phyloP scores from a whole-genome alignment of 2,329 filamentous ascomycete species.

The Rhynchosporium secalis region DNA sequence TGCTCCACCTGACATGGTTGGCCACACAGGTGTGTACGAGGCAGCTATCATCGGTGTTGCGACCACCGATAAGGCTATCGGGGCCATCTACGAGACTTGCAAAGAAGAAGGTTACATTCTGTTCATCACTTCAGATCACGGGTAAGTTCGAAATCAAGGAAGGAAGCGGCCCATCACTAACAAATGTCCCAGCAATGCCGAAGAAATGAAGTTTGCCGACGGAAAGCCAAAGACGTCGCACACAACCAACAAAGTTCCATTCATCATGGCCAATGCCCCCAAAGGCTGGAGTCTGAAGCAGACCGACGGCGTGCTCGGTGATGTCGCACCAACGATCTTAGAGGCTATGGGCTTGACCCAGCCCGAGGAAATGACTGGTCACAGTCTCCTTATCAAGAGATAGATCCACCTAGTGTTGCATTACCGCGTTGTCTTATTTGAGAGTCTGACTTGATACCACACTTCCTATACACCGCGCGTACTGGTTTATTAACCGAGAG shows the following conservation, averaged over 20 bases:
- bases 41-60: constrained; percentile 82
- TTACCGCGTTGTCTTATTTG: constrained; percentile 9
- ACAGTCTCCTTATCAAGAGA: constrained; percentile 76
- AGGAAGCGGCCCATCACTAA: constrained; percentile 31
- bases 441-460: background rate
- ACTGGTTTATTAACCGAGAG: constrained; percentile 13
- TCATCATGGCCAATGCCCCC: constrained; percentile 97
- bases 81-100: constrained; percentile 87
- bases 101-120: constrained; percentile 91
- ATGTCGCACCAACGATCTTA: constrained; percentile 93
- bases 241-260: constrained; percentile 96
- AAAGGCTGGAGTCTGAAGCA: constrained; percentile 82
- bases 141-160: constrained; percentile 48
- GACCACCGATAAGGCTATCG: constrained; percentile 92
- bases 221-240: constrained; percentile 97
- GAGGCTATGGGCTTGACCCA: constrained; percentile 87
- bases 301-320: constrained; percentile 81
- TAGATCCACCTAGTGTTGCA: constrained; percentile 33
- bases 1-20: constrained; percentile 98
- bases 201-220: constrained; percentile 97
- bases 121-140: constrained; percentile 95
- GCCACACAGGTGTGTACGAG: constrained; percentile 96
- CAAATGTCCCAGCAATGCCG: constrained; percentile 64
- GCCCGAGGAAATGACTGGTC: constrained; percentile 89
- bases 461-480: background rate